Conservation (phyloP, 208 protist species). For the Phytomonas sp. region DNA sequence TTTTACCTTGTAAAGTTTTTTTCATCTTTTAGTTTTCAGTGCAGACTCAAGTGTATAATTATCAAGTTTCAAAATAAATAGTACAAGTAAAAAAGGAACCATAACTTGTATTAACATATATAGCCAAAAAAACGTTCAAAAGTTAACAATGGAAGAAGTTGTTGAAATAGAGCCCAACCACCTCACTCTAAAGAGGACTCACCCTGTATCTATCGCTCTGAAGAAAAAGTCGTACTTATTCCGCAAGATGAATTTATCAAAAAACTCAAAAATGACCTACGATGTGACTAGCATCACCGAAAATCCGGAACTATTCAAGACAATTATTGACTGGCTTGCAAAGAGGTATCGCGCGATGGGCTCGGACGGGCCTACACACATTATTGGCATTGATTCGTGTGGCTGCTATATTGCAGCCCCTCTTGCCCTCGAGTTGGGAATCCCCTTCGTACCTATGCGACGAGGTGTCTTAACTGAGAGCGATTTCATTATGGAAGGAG, state of each 20-base stretch:
- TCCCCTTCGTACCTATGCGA: slow-evolving; percentile 72
- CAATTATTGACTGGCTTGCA: slow-evolving; percentile 52
- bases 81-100: neutral
- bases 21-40: neutral
- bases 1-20: too few relatives aligned
- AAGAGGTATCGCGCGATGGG: slow-evolving; percentile 57
- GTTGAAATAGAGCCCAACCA: slow-evolving; percentile 31
- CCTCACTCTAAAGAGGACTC: slow-evolving; percentile 24
- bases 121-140: neutral
- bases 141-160: slow-evolving; percentile 8
- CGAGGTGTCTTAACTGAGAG: slow-evolving; percentile 30
- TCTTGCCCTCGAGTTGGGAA: slow-evolving; percentile 57
- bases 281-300: slow-evolving; percentile 82
- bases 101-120: neutral
- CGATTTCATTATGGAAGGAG: slow-evolving; percentile 24
- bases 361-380: slow-evolving; percentile 44
- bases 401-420: slow-evolving; percentile 73
- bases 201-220: slow-evolving; percentile 25
- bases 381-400: slow-evolving; percentile 66
- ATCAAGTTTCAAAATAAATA: neutral
- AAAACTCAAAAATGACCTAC: slow-evolving; percentile 43
- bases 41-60: neutral
- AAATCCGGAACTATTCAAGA: slow-evolving; percentile 49
- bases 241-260: slow-evolving; percentile 3
- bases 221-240: slow-evolving; percentile 15